Base-by-base conservation (phyloP, 352 stramenopile genomes). In the Pythium oligandrum region DNA sequence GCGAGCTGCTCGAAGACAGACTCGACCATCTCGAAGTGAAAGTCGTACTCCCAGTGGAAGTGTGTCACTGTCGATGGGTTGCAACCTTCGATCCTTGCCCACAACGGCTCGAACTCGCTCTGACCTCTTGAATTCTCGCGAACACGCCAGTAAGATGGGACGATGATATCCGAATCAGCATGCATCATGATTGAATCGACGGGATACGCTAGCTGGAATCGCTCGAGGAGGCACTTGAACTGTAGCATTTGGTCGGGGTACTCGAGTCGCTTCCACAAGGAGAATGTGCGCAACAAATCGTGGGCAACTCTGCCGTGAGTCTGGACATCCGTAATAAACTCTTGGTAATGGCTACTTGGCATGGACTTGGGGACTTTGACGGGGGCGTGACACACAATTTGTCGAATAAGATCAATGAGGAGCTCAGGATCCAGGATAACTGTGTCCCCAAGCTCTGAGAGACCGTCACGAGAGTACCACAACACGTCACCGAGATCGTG, bases 41-140 rank as follows among this genome's bases (percentile, higher is more conserved):
- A 71, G 4, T 53, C 46, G 44, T 67, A 71, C 31, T 71, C 53
- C 58, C 63, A 71, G 26, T 49, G 40, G 9, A 67, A 45, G 6
- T 17, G 53, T 1, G 54, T 34, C 34, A 26, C 12, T 12, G 6
- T 32, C 5, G 30, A 12, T 8, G 12, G n/a, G 3, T 53, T 4
- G 36, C 26, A 40, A 32, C 12, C 49, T 40, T 2, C 40, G 6
- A 26, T 39, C 7, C 17, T 36, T 6, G 7, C 33, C 36, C 38
- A 39, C 17, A 31, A 39, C 3, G 37, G 17, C 6, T 2, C 47
- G 39, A 6, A 9, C 4, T 26, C 49, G 45, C 26, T 43, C 48
- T 48, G 7, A 50, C 40, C 7, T 48, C 55, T 32, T 33, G 45
- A 6, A 33, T 49, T 1, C 17, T 26, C 17, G 47, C 53, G 4